Percentiles rank a stretch among this genome's conserved stretches.
These are phyloP conservation scores for Pichia gijzeniarum DNA, from an alignment of 805 yeast species.

Conservation along the genomic window DNA sequence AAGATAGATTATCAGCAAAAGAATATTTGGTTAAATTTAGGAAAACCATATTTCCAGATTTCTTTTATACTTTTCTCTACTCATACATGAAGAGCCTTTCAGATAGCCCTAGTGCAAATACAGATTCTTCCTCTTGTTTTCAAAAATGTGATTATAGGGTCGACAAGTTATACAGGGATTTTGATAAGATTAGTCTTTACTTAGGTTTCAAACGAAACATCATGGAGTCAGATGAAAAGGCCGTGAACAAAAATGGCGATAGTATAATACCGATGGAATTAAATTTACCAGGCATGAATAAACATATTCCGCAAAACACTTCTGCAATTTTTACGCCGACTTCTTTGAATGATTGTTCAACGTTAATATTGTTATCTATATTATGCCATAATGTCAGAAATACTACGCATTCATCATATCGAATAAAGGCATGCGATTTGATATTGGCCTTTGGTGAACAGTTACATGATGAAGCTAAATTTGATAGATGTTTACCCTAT, in stretches of 20 bases:
- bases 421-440: slow-evolving; percentile 68
- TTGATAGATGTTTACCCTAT: slow-evolving; percentile 83
- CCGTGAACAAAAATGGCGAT: slow-evolving; percentile 12
- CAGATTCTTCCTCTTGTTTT: slow-evolving; percentile 10
- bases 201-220: slow-evolving; percentile 32
- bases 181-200: slow-evolving; percentile 40
- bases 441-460: slow-evolving; percentile 70
- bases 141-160: slow-evolving; percentile 51
- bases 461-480: slow-evolving; percentile 72
- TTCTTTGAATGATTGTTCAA: slow-evolving; percentile 36
- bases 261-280: slow-evolving; percentile 35
- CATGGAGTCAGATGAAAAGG: slow-evolving; percentile 12
- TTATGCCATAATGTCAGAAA: slow-evolving; percentile 57
- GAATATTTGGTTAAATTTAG: slow-evolving; percentile 46
- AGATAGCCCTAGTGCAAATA: slow-evolving; percentile 3
- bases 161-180: slow-evolving; percentile 52
- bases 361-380: slow-evolving; percentile 51
- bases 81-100: slow-evolving; percentile 51
- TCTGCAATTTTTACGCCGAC: slow-evolving; percentile 22
- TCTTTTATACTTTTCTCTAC: slow-evolving; percentile 62
- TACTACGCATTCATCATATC: slow-evolving; percentile 50
- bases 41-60: slow-evolving; percentile 53
- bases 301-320: slow-evolving; percentile 38
- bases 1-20: slow-evolving; percentile 47
- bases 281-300: slow-evolving; percentile 47